Evolutionary conservation across 228 moss, liverwort and hornwort genomes (phyloP).

Genomic region (Sphagnum fallax): DNA sequence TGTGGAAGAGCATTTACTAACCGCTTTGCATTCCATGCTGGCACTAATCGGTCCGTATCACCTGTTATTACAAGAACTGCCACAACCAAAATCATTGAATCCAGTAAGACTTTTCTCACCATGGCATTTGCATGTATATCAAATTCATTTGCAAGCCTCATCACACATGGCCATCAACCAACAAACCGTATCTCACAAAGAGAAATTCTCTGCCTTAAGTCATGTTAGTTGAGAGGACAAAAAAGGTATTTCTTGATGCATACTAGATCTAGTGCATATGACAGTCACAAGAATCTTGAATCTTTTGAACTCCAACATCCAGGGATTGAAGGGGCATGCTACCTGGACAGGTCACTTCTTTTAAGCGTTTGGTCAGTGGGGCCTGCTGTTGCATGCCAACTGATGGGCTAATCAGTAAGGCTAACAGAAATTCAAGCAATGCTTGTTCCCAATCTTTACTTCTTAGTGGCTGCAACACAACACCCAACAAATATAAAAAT

Average conservation of each 20-base stretch:
- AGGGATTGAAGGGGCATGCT: not conserved
- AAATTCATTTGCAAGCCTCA: not conserved
- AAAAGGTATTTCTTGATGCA: not conserved
- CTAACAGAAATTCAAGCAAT: conserved; percentile 73
- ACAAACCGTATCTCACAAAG: too few relatives aligned
- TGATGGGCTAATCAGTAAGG: conserved; percentile 39
- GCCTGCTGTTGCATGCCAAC: conserved; percentile 24
- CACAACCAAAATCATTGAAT: not conserved
- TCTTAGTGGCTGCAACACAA: conserved; percentile 70
- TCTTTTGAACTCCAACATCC: not conserved
- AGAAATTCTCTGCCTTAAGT: too few relatives aligned
- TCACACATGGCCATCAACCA: not conserved
- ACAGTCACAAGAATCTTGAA: too few relatives aligned
- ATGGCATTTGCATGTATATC: not conserved
- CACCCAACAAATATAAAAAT: not conserved
- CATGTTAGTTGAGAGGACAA: not conserved
- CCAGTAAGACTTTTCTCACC: not conserved
- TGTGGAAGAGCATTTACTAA: conserved; percentile 63
- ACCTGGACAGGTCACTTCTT: conserved; percentile 91
- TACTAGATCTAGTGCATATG: too few relatives aligned
- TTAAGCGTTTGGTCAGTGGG: conserved; percentile 37
- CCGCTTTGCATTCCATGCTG: conserved; percentile 72
- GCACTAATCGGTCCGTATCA: conserved; percentile 84
- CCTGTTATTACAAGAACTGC: conserved; percentile 89
- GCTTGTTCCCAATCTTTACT: conserved; percentile 94